Percentiles rank a stretch among this genome's conserved stretches.
Conservation (phyloP, 2,329 filamentous ascomycete species). For the Botryotinia globosa region DNA sequence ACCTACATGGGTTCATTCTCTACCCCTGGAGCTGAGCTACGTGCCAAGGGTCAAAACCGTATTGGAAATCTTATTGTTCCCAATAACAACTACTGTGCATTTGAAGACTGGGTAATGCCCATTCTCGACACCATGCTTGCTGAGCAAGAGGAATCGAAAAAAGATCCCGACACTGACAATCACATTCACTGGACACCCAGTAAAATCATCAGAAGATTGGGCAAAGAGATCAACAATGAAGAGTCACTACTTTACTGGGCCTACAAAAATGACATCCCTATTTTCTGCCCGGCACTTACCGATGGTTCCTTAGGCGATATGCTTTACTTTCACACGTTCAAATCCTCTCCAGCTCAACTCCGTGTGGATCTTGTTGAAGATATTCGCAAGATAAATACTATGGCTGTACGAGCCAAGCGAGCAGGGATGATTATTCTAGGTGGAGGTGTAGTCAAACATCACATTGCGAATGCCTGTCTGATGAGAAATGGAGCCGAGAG, state of each 20-base stretch:
- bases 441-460: conserved; percentile 94
- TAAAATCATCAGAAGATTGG: conserved; percentile 84
- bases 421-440: conserved; percentile 95
- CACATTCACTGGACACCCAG: conserved; percentile 89
- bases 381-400: conserved; percentile 87
- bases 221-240: conserved; percentile 91
- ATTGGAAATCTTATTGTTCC: conserved; percentile 96
- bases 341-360: conserved; percentile 75
- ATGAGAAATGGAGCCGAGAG: conserved; percentile 98
- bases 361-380: conserved; percentile 91
- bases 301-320: conserved; percentile 96
- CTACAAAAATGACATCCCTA: conserved; percentile 91
- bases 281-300: conserved; percentile 94
- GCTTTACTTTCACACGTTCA: conserved; percentile 98
- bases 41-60: conserved; percentile 84
- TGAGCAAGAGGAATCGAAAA: conserved; percentile 82
- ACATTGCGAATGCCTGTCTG: conserved; percentile 94
- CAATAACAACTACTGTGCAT: conserved; percentile 95
- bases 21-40: conserved; percentile 71
- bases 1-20: conserved; percentile 91
- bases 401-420: conserved; percentile 81
- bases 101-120: conserved; percentile 96
- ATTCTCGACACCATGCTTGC: conserved; percentile 92
- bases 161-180: conserved; percentile 43
- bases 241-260: conserved; percentile 92